Base-by-base conservation (phyloP, 352 stramenopile species). In the Plasmopara muralis region DNA sequence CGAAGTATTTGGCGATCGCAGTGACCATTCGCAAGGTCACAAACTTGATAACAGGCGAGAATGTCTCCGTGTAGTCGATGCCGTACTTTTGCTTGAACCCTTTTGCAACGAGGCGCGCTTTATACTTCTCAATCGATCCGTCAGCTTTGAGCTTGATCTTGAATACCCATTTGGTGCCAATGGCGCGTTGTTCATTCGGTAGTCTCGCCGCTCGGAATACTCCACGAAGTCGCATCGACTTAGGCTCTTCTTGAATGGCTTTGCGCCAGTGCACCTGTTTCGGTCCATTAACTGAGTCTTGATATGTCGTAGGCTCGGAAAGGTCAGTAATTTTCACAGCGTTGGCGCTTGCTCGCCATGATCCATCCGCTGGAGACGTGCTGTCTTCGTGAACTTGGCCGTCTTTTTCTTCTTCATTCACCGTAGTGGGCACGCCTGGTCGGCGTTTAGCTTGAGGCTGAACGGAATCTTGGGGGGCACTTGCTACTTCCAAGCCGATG, bases 61-160 rank as follows among this genome's bases (percentile, higher is more conserved):
- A n/a, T n/a, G n/a, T n/a, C n/a, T n/a, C n/a, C n/a, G n/a, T n/a
- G n/a, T n/a, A n/a, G n/a, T n/a, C n/a, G n/a, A n/a, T n/a, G n/a
- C n/a, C n/a, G n/a, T n/a, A n/a, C n/a, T n/a, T n/a, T n/a, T n/a
- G n/a, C n/a, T n/a, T n/a, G n/a, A n/a, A n/a, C n/a, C n/a, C n/a
- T n/a, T n/a, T n/a, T n/a, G n/a, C n/a, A n/a, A n/a, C n/a, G n/a
- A n/a, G n/a, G n/a, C n/a, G n/a, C n/a, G n/a, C n/a, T n/a, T n/a
- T n/a, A n/a, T n/a, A 28, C 15, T 43, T 43, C 15, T 43, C 39
- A 28, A 28, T 28, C 5, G 39, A 43, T 4, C 39, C 39, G 39
- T 28, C 39, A 28, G 16, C 39, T 43, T 43, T 43, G 16, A 9
- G 39, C 39, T 43, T 43, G 39, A 43, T 43, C 39, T 14, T 43